Evolutionary conservation across 495 filamentous ascomycete species (phyloP).

Genomic region (Penicillium cataractarum): DNA sequence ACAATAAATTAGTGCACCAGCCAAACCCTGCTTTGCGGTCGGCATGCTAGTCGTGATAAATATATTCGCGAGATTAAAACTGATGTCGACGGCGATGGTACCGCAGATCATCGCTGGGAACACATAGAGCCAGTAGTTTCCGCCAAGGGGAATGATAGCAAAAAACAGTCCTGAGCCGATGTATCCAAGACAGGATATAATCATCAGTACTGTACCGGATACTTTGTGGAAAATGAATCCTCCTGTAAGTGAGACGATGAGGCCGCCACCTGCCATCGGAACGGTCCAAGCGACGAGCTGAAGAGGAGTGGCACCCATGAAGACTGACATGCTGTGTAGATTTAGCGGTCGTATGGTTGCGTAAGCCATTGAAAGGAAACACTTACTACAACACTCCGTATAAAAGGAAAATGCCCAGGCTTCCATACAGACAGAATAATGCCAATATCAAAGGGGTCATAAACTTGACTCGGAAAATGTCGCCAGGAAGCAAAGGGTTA

Average conservation of each 20-base stretch:
- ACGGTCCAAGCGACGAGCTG: constrained; percentile 77
- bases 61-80: constrained; percentile 81
- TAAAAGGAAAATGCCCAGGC: constrained; percentile 75
- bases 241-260: constrained; percentile 69
- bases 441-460: constrained; percentile 70
- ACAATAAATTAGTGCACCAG: constrained; percentile 70
- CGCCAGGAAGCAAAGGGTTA: constrained; percentile 73
- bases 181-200: constrained; percentile 68
- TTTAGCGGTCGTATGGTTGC: constrained; percentile 16
- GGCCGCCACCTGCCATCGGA: constrained; percentile 76
- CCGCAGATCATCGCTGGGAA: constrained; percentile 83
- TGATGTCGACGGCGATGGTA: constrained; percentile 82
- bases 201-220: constrained; percentile 69
- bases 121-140: constrained; percentile 71
- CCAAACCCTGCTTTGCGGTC: constrained; percentile 70
- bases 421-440: constrained; percentile 76
- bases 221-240: constrained; percentile 79
- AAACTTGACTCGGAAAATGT: constrained; percentile 74
- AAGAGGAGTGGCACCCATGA: constrained; percentile 67
- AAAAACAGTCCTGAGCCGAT: constrained; percentile 69
- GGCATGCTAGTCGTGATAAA: constrained; percentile 81
- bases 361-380: constrained; percentile 1
- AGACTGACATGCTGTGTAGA: constrained; percentile 58
- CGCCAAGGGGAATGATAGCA: constrained; percentile 67
- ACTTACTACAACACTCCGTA: constrained; percentile 82